Base-by-base conservation (phyloP, 805 yeast genomes). In the Starmerella roubikii region DNA sequence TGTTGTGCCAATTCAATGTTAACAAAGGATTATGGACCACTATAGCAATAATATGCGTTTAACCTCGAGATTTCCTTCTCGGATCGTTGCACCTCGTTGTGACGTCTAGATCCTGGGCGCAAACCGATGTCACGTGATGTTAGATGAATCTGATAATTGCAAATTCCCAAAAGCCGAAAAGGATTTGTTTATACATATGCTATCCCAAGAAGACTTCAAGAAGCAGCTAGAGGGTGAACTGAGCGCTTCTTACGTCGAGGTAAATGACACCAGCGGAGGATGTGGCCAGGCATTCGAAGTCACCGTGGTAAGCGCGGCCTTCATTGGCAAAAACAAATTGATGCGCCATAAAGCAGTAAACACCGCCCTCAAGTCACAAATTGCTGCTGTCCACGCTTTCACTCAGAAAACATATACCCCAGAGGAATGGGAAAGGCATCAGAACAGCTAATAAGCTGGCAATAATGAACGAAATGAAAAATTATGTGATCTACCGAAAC, bases 211-310 rank as follows among this genome's bases (percentile, higher is more conserved):
- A 20, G 48, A 47, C 22, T 42, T 51, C 18, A 46, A 43, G 22
- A 34, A 38, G 30, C 39, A 28, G 3, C 76, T 80, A 36, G 61
- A 65, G 32, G 68, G 68, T 15, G 58, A 78, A 30, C 67, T 81
- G n/a, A 61, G 63, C 18, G 84, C 91, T 9, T 42, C 53, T 0
- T 71, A 77, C 44, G 83, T 76, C 10, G 78, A 76, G 51, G 85
- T 82, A 6, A 77, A 71, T 44, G 93, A 82, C 48, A 71, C 74
- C 66, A 75, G 77, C 10, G 93, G 93, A 13, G 99, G 99, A 1
- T 91, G 99, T 61, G 99, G 99, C 4, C 95, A 88, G 58, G 94
- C 97, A 2, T 88, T 86, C 59, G 94, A 93, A 28, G 94, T 85
- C 25, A 71, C 82, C 6, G 86, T 93, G 21, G 94, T 91, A 9